These are phyloP conservation scores for Marsdenia floribunda DNA, from an alignment of 257 asterid genomes.

Conservation along the genomic window DNA sequence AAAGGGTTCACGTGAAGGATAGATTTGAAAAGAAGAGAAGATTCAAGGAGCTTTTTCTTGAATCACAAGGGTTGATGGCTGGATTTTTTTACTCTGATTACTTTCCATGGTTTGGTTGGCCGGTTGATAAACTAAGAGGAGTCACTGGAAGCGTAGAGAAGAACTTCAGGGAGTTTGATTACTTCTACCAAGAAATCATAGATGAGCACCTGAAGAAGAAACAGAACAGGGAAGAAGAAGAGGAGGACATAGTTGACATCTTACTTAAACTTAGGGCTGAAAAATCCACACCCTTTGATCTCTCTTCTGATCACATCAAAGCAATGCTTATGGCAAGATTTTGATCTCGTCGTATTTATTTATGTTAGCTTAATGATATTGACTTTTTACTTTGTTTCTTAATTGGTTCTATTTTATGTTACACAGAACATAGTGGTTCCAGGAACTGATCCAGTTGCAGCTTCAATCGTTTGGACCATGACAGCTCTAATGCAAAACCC, in stretches of 20 bases:
- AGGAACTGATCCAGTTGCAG: background rate
- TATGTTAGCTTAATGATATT: no score
- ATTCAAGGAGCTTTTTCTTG: background rate
- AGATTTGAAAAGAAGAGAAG: background rate
- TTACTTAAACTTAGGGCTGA: background rate
- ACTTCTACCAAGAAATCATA: background rate
- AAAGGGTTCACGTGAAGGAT: no score
- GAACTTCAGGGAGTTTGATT: background rate
- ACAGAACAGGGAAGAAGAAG: background rate
- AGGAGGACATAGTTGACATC: background rate
- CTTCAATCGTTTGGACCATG: background rate
- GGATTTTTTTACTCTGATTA: background rate
- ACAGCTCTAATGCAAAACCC: background rate
- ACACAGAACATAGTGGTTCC: background rate
- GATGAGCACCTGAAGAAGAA: background rate
- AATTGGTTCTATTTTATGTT: no score
- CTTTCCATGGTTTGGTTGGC: background rate
- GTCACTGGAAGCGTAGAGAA: background rate
- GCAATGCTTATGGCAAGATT: background rate
- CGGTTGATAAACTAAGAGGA: background rate
- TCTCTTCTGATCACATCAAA: background rate
- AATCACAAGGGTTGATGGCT: background rate
- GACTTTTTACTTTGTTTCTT: background rate
- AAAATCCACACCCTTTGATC: background rate
- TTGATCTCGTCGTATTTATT: no score